Evolutionary conservation across 495 filamentous ascomycete species (phyloP), one percentile per base, ranked within the genome.

Genomic region (Neurospora sp.): DNA sequence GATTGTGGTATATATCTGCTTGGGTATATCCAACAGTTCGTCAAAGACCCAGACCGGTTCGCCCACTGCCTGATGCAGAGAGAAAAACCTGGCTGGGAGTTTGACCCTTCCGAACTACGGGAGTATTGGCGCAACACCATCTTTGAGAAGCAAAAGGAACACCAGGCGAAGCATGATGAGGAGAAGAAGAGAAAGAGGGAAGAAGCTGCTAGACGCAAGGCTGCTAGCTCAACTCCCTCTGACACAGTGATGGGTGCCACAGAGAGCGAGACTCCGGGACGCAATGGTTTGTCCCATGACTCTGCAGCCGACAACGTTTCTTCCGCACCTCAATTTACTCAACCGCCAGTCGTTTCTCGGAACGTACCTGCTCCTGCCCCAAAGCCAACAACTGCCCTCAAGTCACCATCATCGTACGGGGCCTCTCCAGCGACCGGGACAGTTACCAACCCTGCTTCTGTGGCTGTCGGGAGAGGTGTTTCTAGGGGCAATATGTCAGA

Each of bases 1-100:
- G 96, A 99, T 80, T 99, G 96, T 79, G 96, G 96, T 3, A 80
- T 97, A 2, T 98, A 90, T 79, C 82, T 98, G 10, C 82, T 98
- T 11, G 91, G 89, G 4, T 99, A 98, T 75, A 80, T 96, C 37
- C 88, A 93, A 76, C 90, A 91, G 75, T 98, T 99, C 73, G 86
- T 94, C 3, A 81, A 88, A 70, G 77, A 91, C 71, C 94, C 93
- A 5, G 87, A 90, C 69, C 75, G 72, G 4, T 96, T 96, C 70
- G 82, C 84, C 11, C 76, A 75, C 12, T 77, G 70, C 12, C 54
- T 87, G 12, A 78, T 86, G 16, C 76, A 73, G 18, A 80, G 77
- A 11, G 74, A 79, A 40, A 16, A 40, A 8, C 78, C 80, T 7
- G 72, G 76, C 0, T 87, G 85, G 85, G 23, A 76, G 12, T 73